These are phyloP conservation scores for Chimonanthus salicifolius DNA, from an alignment of 164 flowering plant genomes.

Conservation along the genomic window DNA sequence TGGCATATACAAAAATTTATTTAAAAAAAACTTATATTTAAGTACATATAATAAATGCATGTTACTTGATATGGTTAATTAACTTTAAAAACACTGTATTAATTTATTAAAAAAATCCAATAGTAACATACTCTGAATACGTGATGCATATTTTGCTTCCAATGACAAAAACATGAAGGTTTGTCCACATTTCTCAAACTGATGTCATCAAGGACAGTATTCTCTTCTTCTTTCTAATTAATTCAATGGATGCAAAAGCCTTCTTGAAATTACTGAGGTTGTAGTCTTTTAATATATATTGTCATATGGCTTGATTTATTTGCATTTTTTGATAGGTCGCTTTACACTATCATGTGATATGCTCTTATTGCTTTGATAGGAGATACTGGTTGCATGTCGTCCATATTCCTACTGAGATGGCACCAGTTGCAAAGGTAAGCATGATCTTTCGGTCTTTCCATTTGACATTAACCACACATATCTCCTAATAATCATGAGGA, in stretches of 20 bases:
- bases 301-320: too few relatives aligned
- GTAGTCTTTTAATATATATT: too few relatives aligned
- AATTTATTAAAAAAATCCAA: too few relatives aligned
- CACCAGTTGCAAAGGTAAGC: constrained; percentile 97
- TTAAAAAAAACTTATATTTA: too few relatives aligned
- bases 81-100: too few relatives aligned
- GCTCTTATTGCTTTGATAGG: constrained; percentile 24
- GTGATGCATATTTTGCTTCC: constrained; percentile 57
- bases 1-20: too few relatives aligned
- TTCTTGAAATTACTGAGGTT: too few relatives aligned
- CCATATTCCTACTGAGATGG: constrained; percentile 98
- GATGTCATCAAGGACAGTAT: constrained; percentile 55
- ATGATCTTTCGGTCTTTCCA: neutral
- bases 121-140: constrained; percentile 16
- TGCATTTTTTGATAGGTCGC: too few relatives aligned
- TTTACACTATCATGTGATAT: neutral
- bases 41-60: too few relatives aligned
- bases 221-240: neutral
- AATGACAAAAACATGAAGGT: constrained; percentile 54
- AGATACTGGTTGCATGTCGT: constrained; percentile 77
- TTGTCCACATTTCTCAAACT: constrained; percentile 50
- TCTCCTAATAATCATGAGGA: neutral
- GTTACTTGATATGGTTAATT: too few relatives aligned
- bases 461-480: neutral
- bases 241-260: neutral